Evolutionary conservation across 139 green algal genomes (phyloP).

Genomic region (Asterochloris erici): DNA sequence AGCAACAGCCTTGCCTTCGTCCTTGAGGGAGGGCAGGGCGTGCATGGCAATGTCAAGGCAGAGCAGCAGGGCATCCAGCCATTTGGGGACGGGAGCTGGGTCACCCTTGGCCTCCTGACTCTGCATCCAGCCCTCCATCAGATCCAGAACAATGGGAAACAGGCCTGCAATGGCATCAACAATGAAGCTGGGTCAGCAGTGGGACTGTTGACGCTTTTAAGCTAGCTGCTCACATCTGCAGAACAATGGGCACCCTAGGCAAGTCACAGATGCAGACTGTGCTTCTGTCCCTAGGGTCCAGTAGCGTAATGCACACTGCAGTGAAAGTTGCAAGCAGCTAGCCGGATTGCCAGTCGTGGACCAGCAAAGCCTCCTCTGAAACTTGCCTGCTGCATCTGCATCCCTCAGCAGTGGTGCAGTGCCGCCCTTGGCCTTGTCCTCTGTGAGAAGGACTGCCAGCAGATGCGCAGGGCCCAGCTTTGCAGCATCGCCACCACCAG

Average conservation of each 20-base stretch:
- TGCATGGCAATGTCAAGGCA: conserved; percentile 54
- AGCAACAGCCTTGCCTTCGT: background rate
- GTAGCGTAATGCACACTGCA: too few relatives aligned
- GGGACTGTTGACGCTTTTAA: background rate
- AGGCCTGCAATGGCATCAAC: conserved; percentile 16
- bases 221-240: too few relatives aligned
- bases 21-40: background rate
- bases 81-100: conserved; percentile 59
- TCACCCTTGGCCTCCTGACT: conserved; percentile 11
- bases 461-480: conserved; percentile 49
- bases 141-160: conserved; percentile 32
- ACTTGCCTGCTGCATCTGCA: conserved; percentile 2
- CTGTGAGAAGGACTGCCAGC: conserved; percentile 67
- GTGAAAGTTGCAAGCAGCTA: too few relatives aligned
- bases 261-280: too few relatives aligned
- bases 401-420: background rate
- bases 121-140: conserved; percentile 63
- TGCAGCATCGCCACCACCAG: too few relatives aligned
- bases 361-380: too few relatives aligned
- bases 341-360: background rate
- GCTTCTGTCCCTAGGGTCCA: too few relatives aligned
- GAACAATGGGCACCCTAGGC: too few relatives aligned
- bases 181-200: background rate
- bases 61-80: conserved; percentile 77
- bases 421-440: conserved; percentile 28